Conservation (phyloP, 805 yeast species). For the Candida piceae region DNA sequence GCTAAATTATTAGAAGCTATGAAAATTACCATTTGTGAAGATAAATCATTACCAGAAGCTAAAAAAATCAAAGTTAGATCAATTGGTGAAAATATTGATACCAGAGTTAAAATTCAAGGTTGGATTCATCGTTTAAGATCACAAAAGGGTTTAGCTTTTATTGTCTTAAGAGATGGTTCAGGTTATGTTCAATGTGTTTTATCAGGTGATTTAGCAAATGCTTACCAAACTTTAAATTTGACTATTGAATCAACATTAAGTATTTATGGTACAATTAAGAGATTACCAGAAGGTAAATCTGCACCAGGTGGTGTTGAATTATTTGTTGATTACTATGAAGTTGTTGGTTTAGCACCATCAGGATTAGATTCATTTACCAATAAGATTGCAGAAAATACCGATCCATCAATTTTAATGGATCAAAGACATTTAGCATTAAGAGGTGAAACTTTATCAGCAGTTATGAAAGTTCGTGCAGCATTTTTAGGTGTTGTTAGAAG, state of each 20-base stretch:
- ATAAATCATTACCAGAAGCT: constrained; percentile 67
- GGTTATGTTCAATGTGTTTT: constrained; percentile 87
- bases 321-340: constrained; percentile 81
- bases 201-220: constrained; percentile 87
- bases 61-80: constrained; percentile 57
- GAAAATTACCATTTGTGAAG: constrained; percentile 72
- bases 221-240: constrained; percentile 75
- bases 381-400: constrained; percentile 90
- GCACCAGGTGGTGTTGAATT: constrained; percentile 98
- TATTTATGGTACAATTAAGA: constrained; percentile 73
- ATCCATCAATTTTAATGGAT: constrained; percentile 87
- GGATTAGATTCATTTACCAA: constrained; percentile 95
- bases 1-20: constrained; percentile 74
- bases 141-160: constrained; percentile 87
- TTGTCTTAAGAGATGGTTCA: constrained; percentile 92
- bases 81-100: constrained; percentile 50
- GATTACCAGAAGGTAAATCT: constrained; percentile 90
- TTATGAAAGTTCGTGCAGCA: constrained; percentile 90
- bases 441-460: constrained; percentile 90
- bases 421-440: constrained; percentile 94
- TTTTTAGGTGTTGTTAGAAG: constrained; percentile 70
- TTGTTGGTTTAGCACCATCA: constrained; percentile 90
- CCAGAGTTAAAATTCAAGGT: constrained; percentile 76
- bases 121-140: constrained; percentile 95
- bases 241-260: constrained; percentile 85